Base-by-base conservation (phyloP, 2,329 filamentous ascomycete genomes). In the Arthrobotrys iridis region DNA sequence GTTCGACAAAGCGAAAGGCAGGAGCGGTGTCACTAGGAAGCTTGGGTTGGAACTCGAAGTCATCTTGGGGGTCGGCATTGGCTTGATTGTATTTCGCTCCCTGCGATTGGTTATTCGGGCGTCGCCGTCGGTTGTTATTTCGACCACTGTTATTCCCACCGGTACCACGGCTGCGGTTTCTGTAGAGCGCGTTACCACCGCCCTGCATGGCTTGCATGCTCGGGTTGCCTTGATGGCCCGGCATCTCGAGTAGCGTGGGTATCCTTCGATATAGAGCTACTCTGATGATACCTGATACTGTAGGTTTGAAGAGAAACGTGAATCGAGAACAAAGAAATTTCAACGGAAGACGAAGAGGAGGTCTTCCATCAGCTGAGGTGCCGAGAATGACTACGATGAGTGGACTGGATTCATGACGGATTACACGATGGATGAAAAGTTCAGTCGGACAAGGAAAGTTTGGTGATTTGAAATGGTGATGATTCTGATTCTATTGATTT, bases 21-120 rank as follows among this genome's bases (percentile, higher is more conserved):
- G 68, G 68, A 15, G 68, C 62, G 2, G 68, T 74, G 22, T 74
- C 62, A 20, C 58, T 74, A 1, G 68, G 68, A 11, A 74, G 60
- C 26, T 74, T 74, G 40, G 60, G 48, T 15, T 60, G 55, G n/a
- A 66, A 66, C 8, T 74, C 62, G 15, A 6, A 20, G 7, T 74
- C 62, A 4, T 60, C 68, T 18, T 52, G 43, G 22, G 45, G 50
- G 2, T 24, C n/a, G 13, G 7, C 46, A 11, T 57, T 30, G 5
- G 48, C 26, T 24, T 55, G 62, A 11, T 28, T 52, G 26, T 66
- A 57, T 15, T 33, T 45, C 24, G 43, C 3, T 13, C n/a, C 58
- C 15, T 63, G 59, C 22, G 33, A n/a, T 20, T 63, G 57, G 11
- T 58, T 57, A 15, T 37, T 48, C 3, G 10, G 18, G 4, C 57